Percentiles rank a stretch among this genome's conserved stretches.
These are phyloP conservation scores for Panicum virgatum DNA, from an alignment of 202 grass and related monocot species.

Conservation along the genomic window DNA sequence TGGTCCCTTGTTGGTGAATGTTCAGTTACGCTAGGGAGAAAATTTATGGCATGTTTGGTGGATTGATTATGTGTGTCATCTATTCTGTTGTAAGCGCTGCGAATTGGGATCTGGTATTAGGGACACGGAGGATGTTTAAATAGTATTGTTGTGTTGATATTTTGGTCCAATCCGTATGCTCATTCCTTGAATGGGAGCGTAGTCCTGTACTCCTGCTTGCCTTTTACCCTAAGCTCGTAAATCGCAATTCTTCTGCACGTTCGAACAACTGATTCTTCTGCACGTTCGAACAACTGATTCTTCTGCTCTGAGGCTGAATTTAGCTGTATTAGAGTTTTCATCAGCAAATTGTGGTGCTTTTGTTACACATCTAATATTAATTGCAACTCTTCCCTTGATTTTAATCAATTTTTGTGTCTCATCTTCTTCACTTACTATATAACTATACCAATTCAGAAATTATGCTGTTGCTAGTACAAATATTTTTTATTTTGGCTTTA, in stretches of 20 bases:
- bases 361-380: no score
- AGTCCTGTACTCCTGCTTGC: background rate
- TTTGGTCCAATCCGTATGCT: background rate
- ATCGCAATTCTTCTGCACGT: no score
- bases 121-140: background rate
- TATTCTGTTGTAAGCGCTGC: background rate
- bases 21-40: background rate
- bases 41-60: background rate
- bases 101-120: background rate
- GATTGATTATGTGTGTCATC: background rate
- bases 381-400: background rate
- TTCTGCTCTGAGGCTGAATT: background rate
- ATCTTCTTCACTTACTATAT: background rate
- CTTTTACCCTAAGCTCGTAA: background rate
- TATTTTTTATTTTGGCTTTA: background rate
- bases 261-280: no score
- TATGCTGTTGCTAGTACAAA: background rate
- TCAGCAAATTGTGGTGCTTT: background rate
- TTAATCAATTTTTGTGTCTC: background rate
- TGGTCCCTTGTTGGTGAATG: background rate
- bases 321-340: background rate
- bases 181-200: background rate
- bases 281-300: background rate
- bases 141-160: background rate
- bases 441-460: background rate